Conservation (phyloP, 768 basidiomycete genomes). For the Leccinum truebloodii region DNA sequence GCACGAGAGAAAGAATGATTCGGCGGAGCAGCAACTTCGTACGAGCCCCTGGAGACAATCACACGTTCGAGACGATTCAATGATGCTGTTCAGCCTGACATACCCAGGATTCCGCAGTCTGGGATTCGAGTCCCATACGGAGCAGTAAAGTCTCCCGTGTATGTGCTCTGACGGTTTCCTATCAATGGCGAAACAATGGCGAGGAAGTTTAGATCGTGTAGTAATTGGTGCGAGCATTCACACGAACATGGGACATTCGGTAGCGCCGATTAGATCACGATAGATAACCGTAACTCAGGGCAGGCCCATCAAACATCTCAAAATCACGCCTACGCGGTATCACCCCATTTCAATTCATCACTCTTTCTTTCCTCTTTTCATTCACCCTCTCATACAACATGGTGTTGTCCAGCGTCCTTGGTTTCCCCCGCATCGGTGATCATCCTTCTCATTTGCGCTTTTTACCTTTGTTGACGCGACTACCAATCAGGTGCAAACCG, state of each 20-base stretch:
- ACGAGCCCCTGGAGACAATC: not conserved
- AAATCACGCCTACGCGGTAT: slow-evolving; percentile 25
- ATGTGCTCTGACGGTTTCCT: not conserved
- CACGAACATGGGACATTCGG: slow-evolving; percentile 18
- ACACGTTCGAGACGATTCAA: not conserved
- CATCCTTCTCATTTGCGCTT: not conserved
- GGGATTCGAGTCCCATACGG: not conserved
- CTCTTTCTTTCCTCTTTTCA: slow-evolving; percentile 18
- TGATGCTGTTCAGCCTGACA: not conserved
- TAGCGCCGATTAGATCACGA: slow-evolving; percentile 25
- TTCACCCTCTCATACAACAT: slow-evolving; percentile 39
- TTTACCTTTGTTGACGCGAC: slow-evolving; percentile 4
- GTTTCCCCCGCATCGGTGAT: slow-evolving; percentile 83
- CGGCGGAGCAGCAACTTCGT: not conserved
- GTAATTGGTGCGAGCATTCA: slow-evolving; percentile 18
- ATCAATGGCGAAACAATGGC: not conserved
- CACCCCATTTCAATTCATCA: slow-evolving; percentile 8
- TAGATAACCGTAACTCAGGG: slow-evolving; percentile 33
- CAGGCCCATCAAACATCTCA: slow-evolving; percentile 30
- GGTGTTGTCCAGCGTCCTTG: slow-evolving; percentile 85
- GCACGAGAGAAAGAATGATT: not conserved
- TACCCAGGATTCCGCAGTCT: not conserved
- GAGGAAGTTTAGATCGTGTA: not conserved
- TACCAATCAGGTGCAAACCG: slow-evolving; percentile 73
- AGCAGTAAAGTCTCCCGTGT: not conserved